These are phyloP conservation scores for Xylariales sp. DNA, from an alignment of 2,329 filamentous ascomycete genomes.

Conservation along the genomic window DNA sequence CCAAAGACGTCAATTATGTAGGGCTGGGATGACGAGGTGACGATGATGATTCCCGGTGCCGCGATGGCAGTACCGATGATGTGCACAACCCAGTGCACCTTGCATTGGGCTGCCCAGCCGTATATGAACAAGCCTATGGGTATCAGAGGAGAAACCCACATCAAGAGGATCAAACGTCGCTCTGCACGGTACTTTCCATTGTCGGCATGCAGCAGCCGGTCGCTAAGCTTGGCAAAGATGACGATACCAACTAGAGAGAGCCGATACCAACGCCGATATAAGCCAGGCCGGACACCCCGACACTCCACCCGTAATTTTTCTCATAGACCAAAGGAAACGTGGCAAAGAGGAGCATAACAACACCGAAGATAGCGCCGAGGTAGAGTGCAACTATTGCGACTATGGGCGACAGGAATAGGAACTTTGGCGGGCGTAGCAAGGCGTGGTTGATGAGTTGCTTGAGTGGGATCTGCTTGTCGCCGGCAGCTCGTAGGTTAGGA, in stretches of 20 bases:
- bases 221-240: slow-evolving; percentile 17
- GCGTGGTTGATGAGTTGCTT: slow-evolving; percentile 30
- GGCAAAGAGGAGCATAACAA: slow-evolving; percentile 38
- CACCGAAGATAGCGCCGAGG: slow-evolving; percentile 35
- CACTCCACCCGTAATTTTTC: slow-evolving; percentile 34
- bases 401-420: slow-evolving; percentile 33
- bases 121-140: slow-evolving; percentile 39
- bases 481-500: slow-evolving; percentile 24
- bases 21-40: slow-evolving; percentile 27
- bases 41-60: slow-evolving; percentile 27
- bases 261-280: slow-evolving; percentile 34
- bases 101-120: slow-evolving; percentile 38
- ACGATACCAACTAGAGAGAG: too few species aligned
- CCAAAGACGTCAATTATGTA: slow-evolving; percentile 20
- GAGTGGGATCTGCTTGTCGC: slow-evolving; percentile 24
- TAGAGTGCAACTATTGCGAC: slow-evolving; percentile 31
- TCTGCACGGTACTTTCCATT: too few species aligned
- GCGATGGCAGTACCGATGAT: slow-evolving; percentile 38
- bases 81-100: slow-evolving; percentile 41
- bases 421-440: slow-evolving; percentile 35
- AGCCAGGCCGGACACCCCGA: slow-evolving; percentile 25
- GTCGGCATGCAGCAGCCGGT: slow-evolving; percentile 12
- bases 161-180: slow-evolving; percentile 15
- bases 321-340: slow-evolving; percentile 37
- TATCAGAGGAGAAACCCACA: slow-evolving; percentile 12